phyloP scores from a whole-genome alignment of 306 rosid species.

The Urtica urens region DNA sequence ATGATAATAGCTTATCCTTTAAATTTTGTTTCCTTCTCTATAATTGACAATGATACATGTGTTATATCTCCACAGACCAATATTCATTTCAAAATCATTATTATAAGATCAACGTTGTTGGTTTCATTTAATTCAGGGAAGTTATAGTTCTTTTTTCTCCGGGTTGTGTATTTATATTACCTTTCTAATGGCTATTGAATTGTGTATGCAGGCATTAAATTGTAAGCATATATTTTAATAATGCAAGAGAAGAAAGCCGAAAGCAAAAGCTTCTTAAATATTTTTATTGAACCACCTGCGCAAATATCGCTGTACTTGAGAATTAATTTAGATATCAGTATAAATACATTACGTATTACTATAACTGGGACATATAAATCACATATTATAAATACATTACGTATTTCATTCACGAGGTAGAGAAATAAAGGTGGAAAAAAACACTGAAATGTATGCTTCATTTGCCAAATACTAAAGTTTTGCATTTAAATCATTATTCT shows the following conservation, averaged over 20 bases:
- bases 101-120: constrained; percentile 21
- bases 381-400: no score
- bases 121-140: constrained; percentile 48
- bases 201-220: constrained; percentile 4
- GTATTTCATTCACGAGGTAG: no score
- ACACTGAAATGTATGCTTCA: no score
- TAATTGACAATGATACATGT: constrained; percentile 34
- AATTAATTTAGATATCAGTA: not conserved
- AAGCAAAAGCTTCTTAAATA: not conserved
- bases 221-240: not conserved
- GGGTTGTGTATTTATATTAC: not conserved
- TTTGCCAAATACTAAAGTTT: no score
- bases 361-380: no score
- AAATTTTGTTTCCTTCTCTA: constrained; percentile 31
- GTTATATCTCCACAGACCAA: constrained; percentile 15
- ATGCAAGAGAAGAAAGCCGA: not conserved
- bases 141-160: not conserved
- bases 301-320: not conserved
- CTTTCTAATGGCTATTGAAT: constrained; percentile 8
- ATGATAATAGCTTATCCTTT: constrained; percentile 23
- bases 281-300: constrained; percentile 1
- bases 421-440: no score
- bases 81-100: constrained; percentile 34
- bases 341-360: no score
- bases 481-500: no score